A percentile compares a stretch with the other conserved stretches of the same genome.
These are phyloP conservation scores for Closterium sp. DNA, from an alignment of 139 green algal species.

Conservation along the genomic window DNA sequence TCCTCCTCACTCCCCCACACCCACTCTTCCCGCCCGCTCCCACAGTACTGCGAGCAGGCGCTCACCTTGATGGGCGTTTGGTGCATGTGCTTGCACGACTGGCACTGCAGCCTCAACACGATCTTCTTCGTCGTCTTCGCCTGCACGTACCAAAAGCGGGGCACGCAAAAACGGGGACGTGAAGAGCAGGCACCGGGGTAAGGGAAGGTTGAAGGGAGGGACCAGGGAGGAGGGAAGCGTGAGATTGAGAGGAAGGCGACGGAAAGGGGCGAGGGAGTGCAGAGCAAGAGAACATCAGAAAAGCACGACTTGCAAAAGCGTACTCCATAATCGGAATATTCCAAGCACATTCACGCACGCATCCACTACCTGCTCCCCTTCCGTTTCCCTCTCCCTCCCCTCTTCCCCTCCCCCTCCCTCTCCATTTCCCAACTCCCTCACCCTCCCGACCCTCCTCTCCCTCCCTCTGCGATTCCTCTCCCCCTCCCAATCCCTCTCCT, in stretches of 20 bases:
- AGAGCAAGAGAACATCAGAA: neutral
- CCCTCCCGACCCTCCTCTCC: no score
- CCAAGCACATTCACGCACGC: neutral
- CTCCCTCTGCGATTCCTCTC: no score
- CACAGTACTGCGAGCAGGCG: neutral
- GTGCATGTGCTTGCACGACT: constrained; percentile 87
- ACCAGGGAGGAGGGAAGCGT: neutral
- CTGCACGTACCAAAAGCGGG: constrained; percentile 53
- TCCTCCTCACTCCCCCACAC: neutral
- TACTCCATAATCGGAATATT: no score
- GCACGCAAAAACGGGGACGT: neutral
- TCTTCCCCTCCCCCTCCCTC: no score
- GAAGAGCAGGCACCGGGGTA: neutral
- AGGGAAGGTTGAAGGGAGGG: no score
- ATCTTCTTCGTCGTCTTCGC: constrained; percentile 99
- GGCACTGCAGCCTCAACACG: constrained; percentile 93
- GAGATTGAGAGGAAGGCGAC: neutral
- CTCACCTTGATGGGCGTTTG: constrained; percentile 96
- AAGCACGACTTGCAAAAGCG: neutral
- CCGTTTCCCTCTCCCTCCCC: neutral
- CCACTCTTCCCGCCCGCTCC: neutral
- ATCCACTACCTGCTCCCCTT: neutral
- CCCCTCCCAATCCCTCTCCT: no score
- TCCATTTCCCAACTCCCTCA: no score
- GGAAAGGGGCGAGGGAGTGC: no score